Evolutionary conservation across 139 green algal species (phyloP).

Genomic region (Chlamydomonas sphaeroides): DNA sequence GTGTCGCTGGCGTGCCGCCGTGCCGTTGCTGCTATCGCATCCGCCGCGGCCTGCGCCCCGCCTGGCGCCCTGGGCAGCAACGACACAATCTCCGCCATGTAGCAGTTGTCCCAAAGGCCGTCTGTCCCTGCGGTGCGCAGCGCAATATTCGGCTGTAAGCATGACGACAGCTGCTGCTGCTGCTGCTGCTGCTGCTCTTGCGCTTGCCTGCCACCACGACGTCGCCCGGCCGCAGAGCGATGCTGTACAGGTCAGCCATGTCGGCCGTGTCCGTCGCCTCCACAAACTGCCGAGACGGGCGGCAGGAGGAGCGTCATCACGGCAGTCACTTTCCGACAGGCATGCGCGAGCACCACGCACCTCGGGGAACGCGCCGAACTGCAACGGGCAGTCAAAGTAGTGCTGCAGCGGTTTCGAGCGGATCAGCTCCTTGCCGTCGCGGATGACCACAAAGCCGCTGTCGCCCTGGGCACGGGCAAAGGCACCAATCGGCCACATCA

Average conservation of each 20-base stretch:
- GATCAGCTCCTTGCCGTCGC: conserved; percentile 66
- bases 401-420: conserved; percentile 66
- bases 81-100: conserved; percentile 53
- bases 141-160: too few species aligned
- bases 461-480: conserved; percentile 70
- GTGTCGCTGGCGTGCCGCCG: conserved; percentile 58
- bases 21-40: conserved; percentile 43
- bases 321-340: too few species aligned
- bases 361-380: conserved; percentile 78
- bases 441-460: conserved; percentile 84
- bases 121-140: conserved; percentile 58
- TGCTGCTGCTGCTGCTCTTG: too few species aligned
- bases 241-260: conserved; percentile 67
- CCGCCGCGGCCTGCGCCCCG: conserved; percentile 51
- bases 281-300: too few species aligned
- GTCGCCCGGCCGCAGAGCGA: conserved; percentile 66
- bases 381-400: conserved; percentile 84
- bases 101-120: conserved; percentile 81
- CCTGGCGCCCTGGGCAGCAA: conserved; percentile 39
- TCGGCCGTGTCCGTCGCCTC: conserved; percentile 76
- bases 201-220: conserved; percentile 73
- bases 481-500: too few species aligned
- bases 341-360: too few species aligned
- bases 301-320: too few species aligned
- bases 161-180: too few species aligned